These are phyloP conservation scores for Jamesozyma lodderae DNA, from an alignment of 805 yeast genomes.

Conservation along the genomic window DNA sequence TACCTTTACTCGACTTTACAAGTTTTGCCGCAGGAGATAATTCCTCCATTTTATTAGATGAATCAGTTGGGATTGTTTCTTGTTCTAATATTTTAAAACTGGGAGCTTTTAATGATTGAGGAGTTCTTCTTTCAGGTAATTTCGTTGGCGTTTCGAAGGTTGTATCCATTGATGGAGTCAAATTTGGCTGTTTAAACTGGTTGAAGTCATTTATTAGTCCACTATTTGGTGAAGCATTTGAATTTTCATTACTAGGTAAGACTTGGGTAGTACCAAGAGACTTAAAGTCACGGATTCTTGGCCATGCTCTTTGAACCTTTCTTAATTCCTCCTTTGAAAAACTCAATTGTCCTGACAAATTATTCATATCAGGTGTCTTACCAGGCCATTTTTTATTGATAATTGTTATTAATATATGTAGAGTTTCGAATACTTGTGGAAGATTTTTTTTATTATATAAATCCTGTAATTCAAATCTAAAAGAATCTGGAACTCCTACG, in stretches of 20 bases:
- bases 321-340: conserved; percentile 59
- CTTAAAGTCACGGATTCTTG: conserved; percentile 70
- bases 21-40: not conserved
- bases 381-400: conserved; percentile 46
- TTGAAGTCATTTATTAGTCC: conserved; percentile 23
- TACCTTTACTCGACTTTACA: no score
- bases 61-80: not conserved
- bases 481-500: conserved; percentile 75
- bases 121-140: not conserved
- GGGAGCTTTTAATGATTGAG: not conserved
- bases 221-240: conserved; percentile 1
- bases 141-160: conserved; percentile 1
- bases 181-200: conserved; percentile 3
- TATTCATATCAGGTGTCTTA: conserved; percentile 50
- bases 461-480: conserved; percentile 86
- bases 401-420: conserved; percentile 79
- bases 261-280: conserved; percentile 36
- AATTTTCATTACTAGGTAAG: conserved; percentile 9
- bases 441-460: conserved; percentile 84
- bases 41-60: not conserved
- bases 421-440: conserved; percentile 88
- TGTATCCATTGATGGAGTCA: not conserved
- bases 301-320: conserved; percentile 53
- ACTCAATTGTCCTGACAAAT: conserved; percentile 50
- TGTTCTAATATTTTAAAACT: not conserved